Evolutionary conservation across 495 filamentous ascomycete species (phyloP).

Genomic region (Glonium stellatum): DNA sequence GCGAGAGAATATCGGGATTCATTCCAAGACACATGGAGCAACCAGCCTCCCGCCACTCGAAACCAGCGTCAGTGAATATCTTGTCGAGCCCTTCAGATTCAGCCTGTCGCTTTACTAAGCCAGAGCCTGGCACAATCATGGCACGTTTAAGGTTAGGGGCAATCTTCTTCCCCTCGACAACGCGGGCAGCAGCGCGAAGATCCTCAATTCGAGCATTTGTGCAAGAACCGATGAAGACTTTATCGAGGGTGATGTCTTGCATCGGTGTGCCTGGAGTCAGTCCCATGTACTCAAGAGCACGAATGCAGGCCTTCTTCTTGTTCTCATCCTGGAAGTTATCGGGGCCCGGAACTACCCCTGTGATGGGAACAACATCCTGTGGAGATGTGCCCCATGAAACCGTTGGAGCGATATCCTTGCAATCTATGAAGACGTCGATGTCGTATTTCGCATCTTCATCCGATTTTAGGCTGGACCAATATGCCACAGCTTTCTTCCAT

Average conservation of each 20-base stretch:
- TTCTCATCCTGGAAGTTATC: conserved; percentile 71
- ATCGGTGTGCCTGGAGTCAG: conserved; percentile 76
- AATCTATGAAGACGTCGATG: conserved; percentile 76
- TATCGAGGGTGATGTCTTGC: conserved; percentile 85
- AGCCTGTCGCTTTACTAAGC: conserved; percentile 87
- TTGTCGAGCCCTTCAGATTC: conserved; percentile 88
- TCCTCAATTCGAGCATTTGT: conserved; percentile 97
- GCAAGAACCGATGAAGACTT: conserved; percentile 97
- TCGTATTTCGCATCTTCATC: conserved; percentile 84
- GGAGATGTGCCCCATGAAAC: conserved; percentile 97
- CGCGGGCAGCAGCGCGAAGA: conserved; percentile 75
- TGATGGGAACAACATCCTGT: conserved; percentile 92
- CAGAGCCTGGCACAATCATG: conserved; percentile 93
- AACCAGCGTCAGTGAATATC: conserved; percentile 85
- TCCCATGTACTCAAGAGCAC: conserved; percentile 94
- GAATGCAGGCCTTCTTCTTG: conserved; percentile 69
- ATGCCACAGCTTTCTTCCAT: conserved; percentile 82
- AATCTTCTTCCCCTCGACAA: conserved; percentile 80
- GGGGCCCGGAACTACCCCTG: conserved; percentile 78
- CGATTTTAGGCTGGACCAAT: conserved; percentile 82
- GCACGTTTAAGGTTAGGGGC: conserved; percentile 84
- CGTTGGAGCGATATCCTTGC: conserved; percentile 86
- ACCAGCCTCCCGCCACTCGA: conserved; percentile 96
- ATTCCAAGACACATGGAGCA: conserved; percentile 99
- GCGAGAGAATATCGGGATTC: conserved; percentile 97